Evolutionary conservation across 441 rosid species (phyloP), one percentile per base, ranked within the genome.

Genomic region (Oxalis stricta): DNA sequence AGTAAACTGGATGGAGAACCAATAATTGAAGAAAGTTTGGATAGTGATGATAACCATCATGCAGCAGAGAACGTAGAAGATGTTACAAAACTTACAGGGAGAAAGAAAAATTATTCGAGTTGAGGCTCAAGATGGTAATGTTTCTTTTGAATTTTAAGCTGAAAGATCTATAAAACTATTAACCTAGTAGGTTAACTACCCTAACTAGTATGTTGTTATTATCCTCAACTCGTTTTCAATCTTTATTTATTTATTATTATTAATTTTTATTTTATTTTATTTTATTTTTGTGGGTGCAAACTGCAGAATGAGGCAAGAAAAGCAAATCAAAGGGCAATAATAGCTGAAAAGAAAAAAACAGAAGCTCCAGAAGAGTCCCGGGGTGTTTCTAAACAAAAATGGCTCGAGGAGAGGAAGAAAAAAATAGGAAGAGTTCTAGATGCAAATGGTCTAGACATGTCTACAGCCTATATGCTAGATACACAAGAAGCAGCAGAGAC

Each of bases 391-490:
- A 91, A 91, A 58, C 85, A 91, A 52, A 86, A 91, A 60, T 91
- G 99, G 99, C 64, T 83, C 1, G 99, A 79, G 37, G 84, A 71
- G 48, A 81, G 85, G 67, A 84, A 75, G 76, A 83, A 72, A 43
- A 91, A 86, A 52, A 81, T 86, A 14, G 99, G 99, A 16, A 86
- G 81, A 50, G 68, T 91, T 58, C 66, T 83, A 7, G 91, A 86
- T 68, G 87, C 96, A 41, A 86, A 81, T 55, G 96, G 91, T 36
- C 71, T 91, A 70, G 96, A 91, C 39, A 69, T 91, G 85, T 54
- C 65, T 17, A 63, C 75, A 33, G 83, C 95, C 18, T 83, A 67
- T 48, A 83, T 81, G 91, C 70, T 86, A 20, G 96, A 91, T 53
- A 91, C 96, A 10, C 93, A 83, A 54, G 93, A 76, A 68, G 70